Conservation (phyloP, 2,329 filamentous ascomycete genomes). For the Apiospora kogelbergensis region DNA sequence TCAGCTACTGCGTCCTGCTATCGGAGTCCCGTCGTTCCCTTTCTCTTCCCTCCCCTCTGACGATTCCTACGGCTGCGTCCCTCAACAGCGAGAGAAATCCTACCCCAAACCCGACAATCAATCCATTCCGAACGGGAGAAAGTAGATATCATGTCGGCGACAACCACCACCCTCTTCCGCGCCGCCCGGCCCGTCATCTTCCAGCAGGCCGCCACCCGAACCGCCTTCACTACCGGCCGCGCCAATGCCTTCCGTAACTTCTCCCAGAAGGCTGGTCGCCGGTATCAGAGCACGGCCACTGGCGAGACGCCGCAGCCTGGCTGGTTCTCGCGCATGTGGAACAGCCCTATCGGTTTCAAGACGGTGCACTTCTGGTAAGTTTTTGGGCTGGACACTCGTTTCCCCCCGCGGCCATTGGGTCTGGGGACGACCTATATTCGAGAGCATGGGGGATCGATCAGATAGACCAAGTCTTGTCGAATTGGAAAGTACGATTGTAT, state of each 20-base stretch:
- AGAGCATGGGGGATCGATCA: background rate
- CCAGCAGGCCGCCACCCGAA: slow-evolving; percentile 54
- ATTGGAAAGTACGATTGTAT: background rate
- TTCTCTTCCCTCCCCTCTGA: background rate
- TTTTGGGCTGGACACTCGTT: background rate
- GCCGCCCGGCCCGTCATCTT: slow-evolving; percentile 52
- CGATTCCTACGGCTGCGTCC: background rate
- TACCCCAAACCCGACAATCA: slow-evolving; percentile 3
- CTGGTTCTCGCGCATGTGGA: slow-evolving; percentile 79
- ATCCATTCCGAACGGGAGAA: background rate
- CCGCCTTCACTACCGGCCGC: slow-evolving; percentile 46
- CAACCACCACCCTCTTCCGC: slow-evolving; percentile 51
- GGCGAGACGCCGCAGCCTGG: slow-evolving; percentile 41
- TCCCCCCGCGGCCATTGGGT: background rate
- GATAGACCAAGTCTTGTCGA: background rate
- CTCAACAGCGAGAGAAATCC: background rate
- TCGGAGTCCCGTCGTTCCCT: slow-evolving; percentile 5
- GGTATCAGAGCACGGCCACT: slow-evolving; percentile 69
- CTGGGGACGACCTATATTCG: background rate
- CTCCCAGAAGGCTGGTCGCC: slow-evolving; percentile 50
- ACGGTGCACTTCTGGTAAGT: slow-evolving; percentile 97
- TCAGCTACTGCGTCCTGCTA: slow-evolving; percentile 4
- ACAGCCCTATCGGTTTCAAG: slow-evolving; percentile 79
- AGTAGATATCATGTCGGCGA: slow-evolving; percentile 36
- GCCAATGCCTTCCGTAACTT: slow-evolving; percentile 40